Percentiles rank a stretch among this genome's conserved stretches.
phyloP scores from a whole-genome alignment of 23 red algal genomes.

The Pyropia haitanensis region DNA sequence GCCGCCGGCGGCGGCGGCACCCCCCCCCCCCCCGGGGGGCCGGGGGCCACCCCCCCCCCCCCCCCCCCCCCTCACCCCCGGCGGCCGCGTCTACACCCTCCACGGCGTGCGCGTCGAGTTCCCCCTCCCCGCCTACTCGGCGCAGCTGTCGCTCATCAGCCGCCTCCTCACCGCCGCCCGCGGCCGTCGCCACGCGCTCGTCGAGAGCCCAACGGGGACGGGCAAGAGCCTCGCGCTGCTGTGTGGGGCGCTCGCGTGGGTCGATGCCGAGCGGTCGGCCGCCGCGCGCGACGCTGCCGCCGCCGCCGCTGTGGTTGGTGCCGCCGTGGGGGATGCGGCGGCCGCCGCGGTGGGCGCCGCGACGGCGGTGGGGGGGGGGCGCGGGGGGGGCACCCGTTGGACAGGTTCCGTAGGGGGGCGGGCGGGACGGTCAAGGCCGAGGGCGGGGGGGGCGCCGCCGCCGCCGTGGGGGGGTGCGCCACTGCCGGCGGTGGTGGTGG shows the following conservation, averaged over 20 bases:
- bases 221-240: conserved; percentile 49
- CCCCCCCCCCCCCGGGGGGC: too few species aligned
- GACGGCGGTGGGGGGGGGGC: not conserved
- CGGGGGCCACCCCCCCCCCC: too few species aligned
- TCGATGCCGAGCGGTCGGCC: not conserved
- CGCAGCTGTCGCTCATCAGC: conserved; percentile 34
- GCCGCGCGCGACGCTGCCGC: not conserved
- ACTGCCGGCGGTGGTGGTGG: too few species aligned
- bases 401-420: too few species aligned
- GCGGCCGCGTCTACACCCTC: too few species aligned
- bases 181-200: conserved; percentile 6
- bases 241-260: conserved; percentile 29
- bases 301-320: not conserved
- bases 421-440: too few species aligned
- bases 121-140: conserved; percentile 7
- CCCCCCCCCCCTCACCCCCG: too few species aligned
- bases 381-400: not conserved
- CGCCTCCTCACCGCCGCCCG: conserved; percentile 10
- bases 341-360: not conserved
- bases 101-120: not conserved
- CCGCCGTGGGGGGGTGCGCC: too few species aligned
- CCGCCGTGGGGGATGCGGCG: not conserved
- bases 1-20: too few species aligned
- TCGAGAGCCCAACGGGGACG: conserved; percentile 48
- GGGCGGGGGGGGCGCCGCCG: too few species aligned